phyloP scores from a whole-genome alignment of 495 filamentous ascomycete species.

The Glonium stellatum region DNA sequence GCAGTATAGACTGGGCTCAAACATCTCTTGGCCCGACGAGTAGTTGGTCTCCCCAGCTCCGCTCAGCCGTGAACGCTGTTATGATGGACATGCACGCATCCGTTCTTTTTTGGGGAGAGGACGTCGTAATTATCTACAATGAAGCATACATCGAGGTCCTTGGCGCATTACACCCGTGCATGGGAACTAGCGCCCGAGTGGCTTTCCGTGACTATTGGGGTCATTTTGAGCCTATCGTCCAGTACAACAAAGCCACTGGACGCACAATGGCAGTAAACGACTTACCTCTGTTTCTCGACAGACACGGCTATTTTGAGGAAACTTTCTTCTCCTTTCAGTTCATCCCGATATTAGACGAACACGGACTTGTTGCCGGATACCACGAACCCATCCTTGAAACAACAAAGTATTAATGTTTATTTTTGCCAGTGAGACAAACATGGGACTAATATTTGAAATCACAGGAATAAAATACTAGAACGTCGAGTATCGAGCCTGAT shows the following conservation, averaged over 20 bases:
- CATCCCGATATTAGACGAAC: constrained; percentile 18
- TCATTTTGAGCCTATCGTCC: not conserved
- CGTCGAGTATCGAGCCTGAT: constrained; percentile 19
- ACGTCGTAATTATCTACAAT: constrained; percentile 24
- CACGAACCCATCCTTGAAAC: constrained; percentile 21
- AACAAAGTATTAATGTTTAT: constrained; percentile 4
- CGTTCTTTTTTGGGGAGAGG: constrained; percentile 23
- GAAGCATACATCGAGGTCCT: constrained; percentile 18
- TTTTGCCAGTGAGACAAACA: not conserved
- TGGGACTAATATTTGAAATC: constrained; percentile 10
- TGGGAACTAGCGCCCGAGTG: constrained; percentile 20
- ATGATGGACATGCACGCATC: constrained; percentile 19
- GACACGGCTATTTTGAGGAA: constrained; percentile 22
- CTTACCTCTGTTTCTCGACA: constrained; percentile 19
- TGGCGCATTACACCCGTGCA: constrained; percentile 12
- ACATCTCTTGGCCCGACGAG: constrained; percentile 22
- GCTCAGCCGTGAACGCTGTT: constrained; percentile 14
- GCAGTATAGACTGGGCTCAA: constrained; percentile 15
- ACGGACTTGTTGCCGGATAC: constrained; percentile 16
- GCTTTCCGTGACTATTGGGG: not conserved
- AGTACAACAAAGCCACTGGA: constrained; percentile 5
- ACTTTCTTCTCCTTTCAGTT: constrained; percentile 26
- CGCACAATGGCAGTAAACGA: constrained; percentile 13
- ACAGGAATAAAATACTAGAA: not conserved
- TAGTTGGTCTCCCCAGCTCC: constrained; percentile 18